Evolutionary conservation across 345 rosid species (phyloP), one percentile per base, ranked within the genome.

Genomic region (Salix suchowensis): DNA sequence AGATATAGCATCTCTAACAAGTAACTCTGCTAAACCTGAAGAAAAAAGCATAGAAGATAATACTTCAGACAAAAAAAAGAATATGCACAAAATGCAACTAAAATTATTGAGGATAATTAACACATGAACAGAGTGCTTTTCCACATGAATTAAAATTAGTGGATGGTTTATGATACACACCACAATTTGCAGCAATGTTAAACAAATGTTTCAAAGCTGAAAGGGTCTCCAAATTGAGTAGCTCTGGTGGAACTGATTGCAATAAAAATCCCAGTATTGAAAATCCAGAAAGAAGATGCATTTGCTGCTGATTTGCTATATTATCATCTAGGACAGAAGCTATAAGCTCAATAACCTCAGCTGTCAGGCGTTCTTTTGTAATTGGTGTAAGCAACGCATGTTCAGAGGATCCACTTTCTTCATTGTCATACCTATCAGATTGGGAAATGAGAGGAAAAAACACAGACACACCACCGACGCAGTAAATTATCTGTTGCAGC

Each of bases 381-480:
- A 89, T 83, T 37, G 92, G 94, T 71, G 87, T 84, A 65, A 88
- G 85, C 76, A 88, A 82, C 68, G 82, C 54, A 65, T 80, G 86
- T 64, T 87, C 98, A 78, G 65, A 77, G 61, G 78, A 76, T 76
- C 81, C 84, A 82, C 66, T 80, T 84, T 84, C 88, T 69, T 87
- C 90, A 79, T 83, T 85, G 79, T 89, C 93, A 85, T 88, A 94
- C 84, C 90, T 87, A 78, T 92, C 98, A 76, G 91, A 91, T 75
- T 91, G 95, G 39, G 92, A 86, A 72, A 92, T 91, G 61, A 94
- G 89, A 61, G 98, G 98, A 78, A 94, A 94, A 85, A 94, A 94
- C 75, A 94, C 98, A 39, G 98, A 92, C 48, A 94, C 91, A 72
- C 98, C 98, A 74, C 98, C 98, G 50, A 91, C 97, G 78, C 98